Base-by-base conservation (phyloP, 352 stramenopile genomes). In the Phytophthora idaei region DNA sequence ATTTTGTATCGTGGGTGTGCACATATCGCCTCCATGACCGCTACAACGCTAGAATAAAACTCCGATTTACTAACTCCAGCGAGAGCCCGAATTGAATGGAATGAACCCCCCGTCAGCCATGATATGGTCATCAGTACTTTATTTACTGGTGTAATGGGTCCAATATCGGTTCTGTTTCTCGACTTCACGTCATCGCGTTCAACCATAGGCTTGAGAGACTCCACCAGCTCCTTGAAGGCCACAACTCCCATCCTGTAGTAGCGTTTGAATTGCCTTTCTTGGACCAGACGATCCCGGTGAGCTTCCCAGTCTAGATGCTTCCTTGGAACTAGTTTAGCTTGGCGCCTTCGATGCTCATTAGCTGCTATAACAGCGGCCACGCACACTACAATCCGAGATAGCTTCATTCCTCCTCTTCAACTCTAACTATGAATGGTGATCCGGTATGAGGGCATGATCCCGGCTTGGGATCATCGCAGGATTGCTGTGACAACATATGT, bases 281-380 rank as follows among this genome's bases (percentile, higher is more conserved):
- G 27, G 5, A 61, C 2, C 12, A 61, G 10, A 17, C 42, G 39
- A 49, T 52, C 42, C 2, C 42, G 42, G 7, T 52, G 29, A 17
- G 54, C 29, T 17, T 45, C 42, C 54, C 54, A 61, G 12, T 61
- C 54, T n/a, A 61, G 32, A 5, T 29, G 42, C 31, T 52, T 61
- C 2, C 54, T 14, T 3, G 7, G 5, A 6, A 60, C 41, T 5
- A 51, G 39, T 29, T 31, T 31, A 25, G 52, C 1, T 37, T 37
- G 0, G 3, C 52, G 39, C 17, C 32, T 10, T 5, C 32, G 14
- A 21, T 21, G 21, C 21, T 21, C 21, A 21, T 21, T 21, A 21
- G 21, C 21, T 21, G 21, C 21, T 21, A 56, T 14, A 17, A 31
- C 8, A 31, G 15, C 31, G 9, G 7, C 21, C 3, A 44, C 31